Conservation (phyloP, 1,284 basidiomycete species). For the Boletus mariae region DNA sequence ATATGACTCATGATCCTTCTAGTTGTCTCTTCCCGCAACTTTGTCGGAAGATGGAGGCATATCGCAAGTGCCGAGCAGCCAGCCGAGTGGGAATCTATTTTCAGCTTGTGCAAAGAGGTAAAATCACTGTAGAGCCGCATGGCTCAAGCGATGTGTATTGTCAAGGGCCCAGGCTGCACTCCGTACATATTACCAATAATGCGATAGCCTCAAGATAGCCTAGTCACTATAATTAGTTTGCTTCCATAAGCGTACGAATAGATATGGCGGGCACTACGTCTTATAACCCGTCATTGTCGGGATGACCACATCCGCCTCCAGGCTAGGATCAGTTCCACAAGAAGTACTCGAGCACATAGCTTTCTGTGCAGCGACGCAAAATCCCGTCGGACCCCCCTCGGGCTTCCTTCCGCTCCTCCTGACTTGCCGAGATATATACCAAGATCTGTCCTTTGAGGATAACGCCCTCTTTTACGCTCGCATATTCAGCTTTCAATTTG, state of each 20-base stretch:
- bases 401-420: constrained; percentile 51
- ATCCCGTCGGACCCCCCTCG: constrained; percentile 52
- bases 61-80: constrained; percentile 32
- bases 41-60: constrained; percentile 47
- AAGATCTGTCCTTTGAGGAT: constrained; percentile 42
- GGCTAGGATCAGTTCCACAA: constrained; percentile 46
- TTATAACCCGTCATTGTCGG: neutral
- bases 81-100: constrained; percentile 47
- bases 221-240: neutral
- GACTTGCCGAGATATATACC: constrained; percentile 50
- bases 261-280: neutral
- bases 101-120: constrained; percentile 42
- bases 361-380: constrained; percentile 46
- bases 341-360: constrained; percentile 73
- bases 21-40: constrained; percentile 49
- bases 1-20: constrained; percentile 8
- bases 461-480: constrained; percentile 66
- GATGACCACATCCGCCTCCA: constrained; percentile 16
- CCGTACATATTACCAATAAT: constrained; percentile 4
- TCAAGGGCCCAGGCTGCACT: neutral
- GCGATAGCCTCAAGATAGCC: too few relatives aligned
- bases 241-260: neutral
- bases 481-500: constrained; percentile 69
- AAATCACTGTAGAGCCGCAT: constrained; percentile 13
- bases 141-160: neutral